Percentiles rank a stretch among this genome's conserved stretches.
Conservation (phyloP, 2,329 filamentous ascomycete genomes). For the Neofusicoccum cordaticola region DNA sequence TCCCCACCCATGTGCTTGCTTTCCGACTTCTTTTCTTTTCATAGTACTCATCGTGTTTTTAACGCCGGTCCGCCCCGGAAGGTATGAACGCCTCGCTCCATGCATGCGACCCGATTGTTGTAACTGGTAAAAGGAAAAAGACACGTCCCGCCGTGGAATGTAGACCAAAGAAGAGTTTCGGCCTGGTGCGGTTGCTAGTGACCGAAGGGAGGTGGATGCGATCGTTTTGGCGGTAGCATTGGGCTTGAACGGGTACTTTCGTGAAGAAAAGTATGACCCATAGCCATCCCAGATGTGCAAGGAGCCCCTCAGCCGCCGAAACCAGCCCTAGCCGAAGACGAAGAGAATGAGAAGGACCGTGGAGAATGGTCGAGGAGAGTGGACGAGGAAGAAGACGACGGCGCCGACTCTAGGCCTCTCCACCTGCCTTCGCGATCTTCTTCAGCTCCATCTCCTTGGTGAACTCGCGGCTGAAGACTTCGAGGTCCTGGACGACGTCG, state of each 20-base stretch:
- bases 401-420: not conserved
- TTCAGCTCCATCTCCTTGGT: conserved; percentile 88
- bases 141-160: not conserved
- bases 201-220: too few species aligned
- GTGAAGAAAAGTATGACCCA: too few species aligned
- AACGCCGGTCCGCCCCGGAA: not conserved
- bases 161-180: too few species aligned
- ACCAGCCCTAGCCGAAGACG: not conserved
- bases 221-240: too few species aligned
- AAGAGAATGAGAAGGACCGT: too few species aligned
- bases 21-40: not conserved
- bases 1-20: too few species aligned
- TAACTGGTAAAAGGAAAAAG: not conserved
- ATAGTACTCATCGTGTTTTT: not conserved
- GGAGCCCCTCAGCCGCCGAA: too few species aligned
- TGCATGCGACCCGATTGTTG: not conserved
- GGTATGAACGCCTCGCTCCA: not conserved
- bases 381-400: too few species aligned
- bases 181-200: too few species aligned
- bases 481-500: conserved; percentile 77
- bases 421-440: conserved; percentile 61
- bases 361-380: too few species aligned
- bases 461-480: conserved; percentile 79
- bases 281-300: too few species aligned
- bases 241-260: too few species aligned